Conservation (phyloP, 1,139 yeast genomes). For the Debaryomyces nepalensis region DNA sequence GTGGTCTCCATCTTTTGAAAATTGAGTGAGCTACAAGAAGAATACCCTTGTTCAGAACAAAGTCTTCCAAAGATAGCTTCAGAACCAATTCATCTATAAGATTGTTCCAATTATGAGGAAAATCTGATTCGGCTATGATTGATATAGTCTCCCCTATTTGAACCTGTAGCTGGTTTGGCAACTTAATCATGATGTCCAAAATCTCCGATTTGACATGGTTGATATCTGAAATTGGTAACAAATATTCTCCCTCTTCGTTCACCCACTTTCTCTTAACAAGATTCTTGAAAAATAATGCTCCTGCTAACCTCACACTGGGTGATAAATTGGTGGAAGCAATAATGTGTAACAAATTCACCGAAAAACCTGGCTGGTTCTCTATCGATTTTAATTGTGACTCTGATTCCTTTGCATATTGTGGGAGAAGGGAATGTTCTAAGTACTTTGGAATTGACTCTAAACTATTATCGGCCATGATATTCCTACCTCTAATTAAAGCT, state of each 20-base stretch:
- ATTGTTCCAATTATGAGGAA: constrained; percentile 87
- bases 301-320: constrained; percentile 74
- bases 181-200: constrained; percentile 76
- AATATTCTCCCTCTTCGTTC: constrained; percentile 82
- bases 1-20: constrained; percentile 95
- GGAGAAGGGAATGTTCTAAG: constrained; percentile 54
- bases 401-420: constrained; percentile 61
- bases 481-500: constrained; percentile 2
- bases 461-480: constrained; percentile 39
- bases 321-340: constrained; percentile 67
- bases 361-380: constrained; percentile 74
- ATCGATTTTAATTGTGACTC: constrained; percentile 61
- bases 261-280: constrained; percentile 85
- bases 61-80: constrained; percentile 65
- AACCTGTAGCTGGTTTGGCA: constrained; percentile 76
- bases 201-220: constrained; percentile 73
- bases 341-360: constrained; percentile 73
- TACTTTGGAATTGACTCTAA: constrained; percentile 49
- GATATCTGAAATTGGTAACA: constrained; percentile 66
- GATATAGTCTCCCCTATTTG: constrained; percentile 95
- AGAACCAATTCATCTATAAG: constrained; percentile 76
- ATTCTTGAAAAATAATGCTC: constrained; percentile 89
- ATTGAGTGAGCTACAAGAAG: constrained; percentile 92
- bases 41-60: constrained; percentile 81
- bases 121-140: constrained; percentile 92